Evolutionary conservation across 2,329 filamentous ascomycete species (phyloP).

Genomic region (Talaromyces sp.): DNA sequence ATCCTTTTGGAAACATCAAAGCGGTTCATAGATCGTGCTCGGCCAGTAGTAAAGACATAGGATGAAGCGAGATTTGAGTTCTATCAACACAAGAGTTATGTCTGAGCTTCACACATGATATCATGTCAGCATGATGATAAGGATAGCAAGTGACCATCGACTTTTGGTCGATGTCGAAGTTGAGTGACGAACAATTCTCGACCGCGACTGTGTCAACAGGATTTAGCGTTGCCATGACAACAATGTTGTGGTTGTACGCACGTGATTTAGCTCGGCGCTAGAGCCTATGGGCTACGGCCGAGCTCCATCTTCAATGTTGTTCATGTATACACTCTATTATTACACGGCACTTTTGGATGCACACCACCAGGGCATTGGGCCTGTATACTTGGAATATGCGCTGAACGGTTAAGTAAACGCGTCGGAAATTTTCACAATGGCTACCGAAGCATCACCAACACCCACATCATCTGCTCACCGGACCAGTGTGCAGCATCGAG

Average conservation of each 20-base stretch:
- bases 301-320: constrained; percentile 13
- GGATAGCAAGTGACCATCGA: background rate
- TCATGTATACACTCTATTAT: constrained; percentile 12
- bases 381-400: constrained; percentile 8
- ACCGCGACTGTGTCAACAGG: background rate
- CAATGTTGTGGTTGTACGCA: constrained; percentile 13
- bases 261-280: constrained; percentile 16
- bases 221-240: constrained; percentile 17
- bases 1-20: background rate
- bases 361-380: constrained; percentile 6
- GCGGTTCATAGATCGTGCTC: background rate
- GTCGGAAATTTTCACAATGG: constrained; percentile 23
- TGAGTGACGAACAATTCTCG: background rate
- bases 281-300: background rate
- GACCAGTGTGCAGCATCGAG: constrained; percentile 34
- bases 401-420: constrained; percentile 20
- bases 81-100: background rate
- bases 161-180: background rate
- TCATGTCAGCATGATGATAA: background rate
- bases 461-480: constrained; percentile 37
- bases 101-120: background rate
- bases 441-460: constrained; percentile 35
- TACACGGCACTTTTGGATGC: constrained; percentile 10
- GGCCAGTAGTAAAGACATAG: background rate
- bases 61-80: background rate